These are phyloP conservation scores for Arthrobotrys conoides DNA, from an alignment of 2,329 filamentous ascomycete genomes.

Conservation along the genomic window DNA sequence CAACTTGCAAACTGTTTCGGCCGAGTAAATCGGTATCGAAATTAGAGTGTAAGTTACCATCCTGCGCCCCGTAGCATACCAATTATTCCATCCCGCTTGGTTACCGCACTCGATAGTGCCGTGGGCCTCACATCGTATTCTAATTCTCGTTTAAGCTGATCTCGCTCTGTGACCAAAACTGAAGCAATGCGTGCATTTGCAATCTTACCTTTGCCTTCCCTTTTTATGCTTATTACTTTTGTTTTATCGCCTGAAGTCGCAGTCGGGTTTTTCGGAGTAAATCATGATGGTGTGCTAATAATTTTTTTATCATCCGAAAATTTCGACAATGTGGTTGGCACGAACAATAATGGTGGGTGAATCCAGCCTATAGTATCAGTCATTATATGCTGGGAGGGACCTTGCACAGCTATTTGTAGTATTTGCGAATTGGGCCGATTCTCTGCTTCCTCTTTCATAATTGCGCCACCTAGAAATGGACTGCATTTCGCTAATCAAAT, in stretches of 20 bases:
- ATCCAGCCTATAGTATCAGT: conserved; percentile 14
- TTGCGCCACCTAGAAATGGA: conserved; percentile 10
- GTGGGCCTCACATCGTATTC: conserved; percentile 38
- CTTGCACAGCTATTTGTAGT: neutral
- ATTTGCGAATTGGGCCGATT: conserved; percentile 7
- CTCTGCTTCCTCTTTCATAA: neutral
- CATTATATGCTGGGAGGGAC: neutral
- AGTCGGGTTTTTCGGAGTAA: conserved; percentile 12
- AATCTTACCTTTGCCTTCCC: conserved; percentile 25
- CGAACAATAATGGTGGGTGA: conserved; percentile 40
- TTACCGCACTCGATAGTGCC: conserved; percentile 29
- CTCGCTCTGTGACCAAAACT: neutral
- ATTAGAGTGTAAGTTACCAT: conserved; percentile 34
- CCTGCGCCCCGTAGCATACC: conserved; percentile 28
- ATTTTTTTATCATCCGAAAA: conserved; percentile 32
- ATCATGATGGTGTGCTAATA: conserved; percentile 52
- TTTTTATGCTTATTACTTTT: conserved; percentile 20
- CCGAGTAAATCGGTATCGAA: conserved; percentile 39
- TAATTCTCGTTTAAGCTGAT: conserved; percentile 15
- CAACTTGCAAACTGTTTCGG: conserved; percentile 48
- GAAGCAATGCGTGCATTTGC: conserved; percentile 17
- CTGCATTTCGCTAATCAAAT: conserved; percentile 3
- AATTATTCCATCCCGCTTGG: conserved; percentile 29
- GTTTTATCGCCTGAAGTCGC: conserved; percentile 9
- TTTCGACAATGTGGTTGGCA: conserved; percentile 41